These are phyloP conservation scores for Suillus fuscotomentosus DNA, from an alignment of 768 basidiomycete genomes.

Conservation along the genomic window DNA sequence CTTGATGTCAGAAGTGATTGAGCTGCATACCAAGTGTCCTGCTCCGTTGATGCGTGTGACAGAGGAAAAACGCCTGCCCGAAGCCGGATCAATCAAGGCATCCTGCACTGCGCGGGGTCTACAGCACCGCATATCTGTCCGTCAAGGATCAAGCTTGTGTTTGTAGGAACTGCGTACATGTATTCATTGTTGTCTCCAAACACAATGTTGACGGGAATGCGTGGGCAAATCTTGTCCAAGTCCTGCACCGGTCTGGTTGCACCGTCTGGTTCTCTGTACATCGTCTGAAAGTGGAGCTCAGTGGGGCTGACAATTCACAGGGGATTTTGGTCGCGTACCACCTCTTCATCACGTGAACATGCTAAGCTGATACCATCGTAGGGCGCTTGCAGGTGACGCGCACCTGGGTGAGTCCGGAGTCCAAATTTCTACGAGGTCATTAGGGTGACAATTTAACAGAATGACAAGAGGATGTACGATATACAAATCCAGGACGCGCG, in stretches of 20 bases:
- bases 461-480: conserved; percentile 34
- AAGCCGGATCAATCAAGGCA: conserved; percentile 24
- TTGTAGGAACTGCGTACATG: conserved; percentile 38
- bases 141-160: background rate
- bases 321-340: conserved; percentile 35
- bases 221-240: conserved; percentile 38
- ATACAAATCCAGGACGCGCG: conserved; percentile 48
- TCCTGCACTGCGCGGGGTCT: conserved; percentile 33
- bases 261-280: conserved; percentile 62
- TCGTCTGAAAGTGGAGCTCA: conserved; percentile 39
- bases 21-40: conserved; percentile 32
- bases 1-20: background rate
- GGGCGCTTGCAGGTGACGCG: conserved; percentile 25
- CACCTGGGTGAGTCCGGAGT: conserved; percentile 37
- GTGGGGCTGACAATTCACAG: background rate
- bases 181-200: conserved; percentile 52
- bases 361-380: conserved; percentile 47
- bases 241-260: conserved; percentile 50
- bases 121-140: background rate
- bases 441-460: background rate
- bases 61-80: conserved; percentile 22
- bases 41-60: conserved; percentile 23
- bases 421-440: conserved; percentile 42
- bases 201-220: conserved; percentile 51
- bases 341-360: conserved; percentile 63